Conservation (phyloP, 495 filamentous ascomycete genomes). For the Tuber aestivum region DNA sequence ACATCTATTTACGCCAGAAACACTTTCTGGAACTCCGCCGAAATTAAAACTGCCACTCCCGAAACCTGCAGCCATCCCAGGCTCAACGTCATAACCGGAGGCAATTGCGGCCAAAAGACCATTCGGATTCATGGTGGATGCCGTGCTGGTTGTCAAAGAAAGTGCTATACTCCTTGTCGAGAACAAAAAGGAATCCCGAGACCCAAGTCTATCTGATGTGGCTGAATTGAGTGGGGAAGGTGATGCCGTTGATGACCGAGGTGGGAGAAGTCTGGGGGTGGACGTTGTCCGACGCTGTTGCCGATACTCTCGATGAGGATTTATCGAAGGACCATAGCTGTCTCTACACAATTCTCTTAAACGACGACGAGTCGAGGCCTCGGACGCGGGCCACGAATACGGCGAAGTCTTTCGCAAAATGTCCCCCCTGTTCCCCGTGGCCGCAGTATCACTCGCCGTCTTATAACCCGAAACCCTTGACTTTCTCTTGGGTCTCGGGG, state of each 20-base stretch:
- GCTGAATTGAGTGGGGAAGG: conserved; percentile 36
- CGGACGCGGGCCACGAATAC: conserved; percentile 71
- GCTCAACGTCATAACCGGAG: conserved; percentile 39
- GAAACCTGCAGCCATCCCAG: conserved; percentile 38
- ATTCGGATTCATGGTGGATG: conserved; percentile 68
- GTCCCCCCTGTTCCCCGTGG: conserved; percentile 35
- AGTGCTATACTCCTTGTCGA: conserved; percentile 76
- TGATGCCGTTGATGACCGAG: conserved; percentile 39
- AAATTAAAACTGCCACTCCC: conserved; percentile 44
- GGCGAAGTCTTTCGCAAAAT: conserved; percentile 39
- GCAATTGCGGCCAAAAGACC: conserved; percentile 63
- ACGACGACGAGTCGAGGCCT: conserved; percentile 69
- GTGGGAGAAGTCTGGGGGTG: conserved; percentile 31
- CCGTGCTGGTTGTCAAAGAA: conserved; percentile 73
- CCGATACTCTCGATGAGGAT: conserved; percentile 47
- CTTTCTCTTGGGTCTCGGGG: conserved; percentile 23
- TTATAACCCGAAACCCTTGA: conserved; percentile 24
- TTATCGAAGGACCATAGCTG: conserved; percentile 66
- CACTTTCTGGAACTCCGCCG: conserved; percentile 41
- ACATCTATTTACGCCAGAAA: conserved; percentile 37
- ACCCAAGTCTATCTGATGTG: conserved; percentile 17
- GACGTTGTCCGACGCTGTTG: conserved; percentile 40
- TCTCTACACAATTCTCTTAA: conserved; percentile 76
- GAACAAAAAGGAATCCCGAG: conserved; percentile 42
- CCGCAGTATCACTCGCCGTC: conserved; percentile 15